These are phyloP conservation scores for Neonectria faginata DNA, from an alignment of 2,329 filamentous ascomycete species.

Conservation along the genomic window DNA sequence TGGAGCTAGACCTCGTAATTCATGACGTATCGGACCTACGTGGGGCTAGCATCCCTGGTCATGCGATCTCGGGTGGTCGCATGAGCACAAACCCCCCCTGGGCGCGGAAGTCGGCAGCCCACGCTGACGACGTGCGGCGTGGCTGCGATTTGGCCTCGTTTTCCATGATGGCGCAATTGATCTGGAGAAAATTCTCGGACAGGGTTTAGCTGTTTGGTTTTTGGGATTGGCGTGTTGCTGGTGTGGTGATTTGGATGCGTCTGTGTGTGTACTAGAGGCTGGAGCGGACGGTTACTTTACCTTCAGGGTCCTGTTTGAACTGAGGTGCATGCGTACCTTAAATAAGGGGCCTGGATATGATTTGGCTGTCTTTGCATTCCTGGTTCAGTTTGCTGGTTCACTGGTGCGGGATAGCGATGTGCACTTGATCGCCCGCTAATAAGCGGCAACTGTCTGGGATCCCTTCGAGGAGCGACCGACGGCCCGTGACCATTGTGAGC, in stretches of 20 bases:
- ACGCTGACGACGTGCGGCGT: slow-evolving; percentile 1
- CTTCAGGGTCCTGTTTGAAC: background rate
- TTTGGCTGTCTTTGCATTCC: background rate
- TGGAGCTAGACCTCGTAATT: slow-evolving; percentile 18
- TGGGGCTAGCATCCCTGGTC: slow-evolving; percentile 12
- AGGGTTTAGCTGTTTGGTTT: background rate
- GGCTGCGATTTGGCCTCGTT: background rate
- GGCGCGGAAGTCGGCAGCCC: slow-evolving; percentile 25
- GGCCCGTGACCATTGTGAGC: slow-evolving; percentile 9
- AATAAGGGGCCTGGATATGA: background rate
- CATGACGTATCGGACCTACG: slow-evolving; percentile 23
- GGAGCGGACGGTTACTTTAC: background rate
- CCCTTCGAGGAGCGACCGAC: slow-evolving; percentile 17
- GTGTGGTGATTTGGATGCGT: background rate
- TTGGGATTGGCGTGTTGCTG: background rate
- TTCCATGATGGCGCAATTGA: slow-evolving; percentile 5
- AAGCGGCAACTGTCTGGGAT: slow-evolving; percentile 7
- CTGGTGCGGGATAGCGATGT: background rate
- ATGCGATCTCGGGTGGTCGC: slow-evolving; percentile 29
- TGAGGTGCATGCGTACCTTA: background rate
- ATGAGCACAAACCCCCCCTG: slow-evolving; percentile 8
- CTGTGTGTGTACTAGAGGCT: no score
- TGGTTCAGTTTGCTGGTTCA: background rate
- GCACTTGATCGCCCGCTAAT: background rate
- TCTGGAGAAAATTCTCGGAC: background rate